Percentiles rank a stretch among this genome's conserved stretches.
phyloP scores from a whole-genome alignment of 192 early-diverging fungal species.

The Linnemannia hyalina region DNA sequence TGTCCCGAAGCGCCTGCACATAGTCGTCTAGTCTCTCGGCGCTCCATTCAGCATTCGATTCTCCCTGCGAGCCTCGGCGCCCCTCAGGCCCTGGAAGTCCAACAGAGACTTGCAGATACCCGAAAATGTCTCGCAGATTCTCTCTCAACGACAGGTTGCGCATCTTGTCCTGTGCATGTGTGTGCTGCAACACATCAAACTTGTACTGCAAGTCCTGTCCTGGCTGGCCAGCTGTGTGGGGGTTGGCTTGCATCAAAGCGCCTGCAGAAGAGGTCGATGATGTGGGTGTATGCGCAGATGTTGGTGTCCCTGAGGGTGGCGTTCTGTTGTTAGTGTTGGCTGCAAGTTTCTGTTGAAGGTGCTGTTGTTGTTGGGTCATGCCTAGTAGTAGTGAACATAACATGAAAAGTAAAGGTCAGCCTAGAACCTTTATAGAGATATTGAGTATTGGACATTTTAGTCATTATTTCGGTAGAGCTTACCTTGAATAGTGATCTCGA shows the following conservation, averaged over 20 bases:
- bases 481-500: conserved; percentile 34
- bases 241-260: not conserved
- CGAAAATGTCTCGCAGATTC: conserved; percentile 39
- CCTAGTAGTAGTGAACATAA: not conserved
- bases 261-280: not conserved
- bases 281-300: not conserved
- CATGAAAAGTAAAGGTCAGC: not conserved
- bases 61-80: not conserved
- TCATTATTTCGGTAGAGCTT: not conserved
- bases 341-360: conserved; percentile 24
- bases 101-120: conserved; percentile 38
- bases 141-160: conserved; percentile 29
- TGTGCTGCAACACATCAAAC: conserved; percentile 39
- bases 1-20: conserved; percentile 41
- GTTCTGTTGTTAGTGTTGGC: not conserved
- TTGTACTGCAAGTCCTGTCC: conserved; percentile 39
- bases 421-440: not conserved
- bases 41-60: conserved; percentile 13
- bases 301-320: not conserved
- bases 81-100: not conserved
- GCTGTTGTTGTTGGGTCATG: conserved; percentile 17
- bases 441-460: not conserved
- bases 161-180: conserved; percentile 37
- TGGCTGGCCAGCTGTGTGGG: conserved; percentile 19
- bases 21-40: conserved; percentile 40